Evolutionary conservation across 2,329 filamentous ascomycete species (phyloP), one percentile per base, ranked within the genome.

Genomic region (Epicoccum sorghinum): DNA sequence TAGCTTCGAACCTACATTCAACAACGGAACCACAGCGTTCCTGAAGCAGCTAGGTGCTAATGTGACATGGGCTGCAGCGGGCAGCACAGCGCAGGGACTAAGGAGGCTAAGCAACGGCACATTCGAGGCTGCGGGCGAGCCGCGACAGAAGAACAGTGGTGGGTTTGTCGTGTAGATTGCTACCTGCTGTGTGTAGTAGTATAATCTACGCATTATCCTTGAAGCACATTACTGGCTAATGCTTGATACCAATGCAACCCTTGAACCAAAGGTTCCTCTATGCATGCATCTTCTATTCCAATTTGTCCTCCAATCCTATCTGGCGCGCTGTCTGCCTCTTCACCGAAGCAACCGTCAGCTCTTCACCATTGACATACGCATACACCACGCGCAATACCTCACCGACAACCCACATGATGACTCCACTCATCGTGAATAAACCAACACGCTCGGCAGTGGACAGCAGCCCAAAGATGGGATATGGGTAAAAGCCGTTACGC

Each of bases 111-210:
- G 67, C 0, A 86, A 89, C 64, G 90, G 89, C 0, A 83, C 80
- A 0, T 96, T 95, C 71, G 89, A 93, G 77, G 89, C 90, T 3
- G 90, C 85, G 1, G 84, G 86, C 1, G 91, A 96, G 73, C 89
- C 88, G 23, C 83, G 91, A 58, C 90, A 93, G 80, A 71, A 77
- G 64, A 86, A 89, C 66, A 90, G 87, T 52, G 89, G 81, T 1
- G 90, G 89, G 0, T 82, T 85, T 64, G 85, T 75, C 3, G 75
- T 83, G 24, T 38, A 18, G 30, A 29, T 9, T 18, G 18, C 18
- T 18, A 18, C 18, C 18, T 18, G 18, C 18, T 18, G 18, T 3
- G 18, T 18, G 18, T 18, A 18, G 18, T 18, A 18, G 1, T 18
- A 18, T 18, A 18, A 18, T 18, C 18, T 18, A 18, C 18, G 18